Evolutionary conservation across 192 early-diverging fungal species (phyloP).

Genomic region (Entrophospora sp.): DNA sequence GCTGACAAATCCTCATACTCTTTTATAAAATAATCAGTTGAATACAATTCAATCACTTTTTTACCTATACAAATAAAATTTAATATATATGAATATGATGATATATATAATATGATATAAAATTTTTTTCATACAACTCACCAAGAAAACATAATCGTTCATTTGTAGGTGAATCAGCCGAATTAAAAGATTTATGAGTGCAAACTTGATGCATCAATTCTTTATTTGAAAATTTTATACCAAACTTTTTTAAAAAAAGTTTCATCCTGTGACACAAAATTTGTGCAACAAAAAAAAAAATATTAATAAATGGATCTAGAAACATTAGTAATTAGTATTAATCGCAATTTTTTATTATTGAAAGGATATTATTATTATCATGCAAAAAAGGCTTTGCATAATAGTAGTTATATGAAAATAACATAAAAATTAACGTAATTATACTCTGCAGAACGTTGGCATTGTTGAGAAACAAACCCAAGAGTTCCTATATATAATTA

Average conservation of each 20-base stretch:
- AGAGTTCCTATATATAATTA: no score
- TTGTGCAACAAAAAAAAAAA: no score
- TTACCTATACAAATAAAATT: neutral
- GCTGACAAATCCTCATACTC: neutral
- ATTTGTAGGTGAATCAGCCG: neutral
- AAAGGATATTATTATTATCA: no score
- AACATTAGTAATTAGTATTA: no score
- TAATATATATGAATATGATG: neutral
- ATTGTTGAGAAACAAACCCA: no score
- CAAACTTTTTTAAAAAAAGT: neutral
- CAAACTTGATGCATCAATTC: slow-evolving; percentile 14
- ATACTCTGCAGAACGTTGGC: no score
- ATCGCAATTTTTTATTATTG: no score
- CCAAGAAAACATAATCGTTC: slow-evolving; percentile 8
- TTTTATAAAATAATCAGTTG: slow-evolving; percentile 1
- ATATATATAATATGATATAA: neutral
- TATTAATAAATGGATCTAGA: no score
- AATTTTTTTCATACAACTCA: neutral
- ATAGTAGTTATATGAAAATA: no score
- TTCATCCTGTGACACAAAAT: no score
- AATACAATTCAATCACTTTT: slow-evolving; percentile 5
- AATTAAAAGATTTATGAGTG: slow-evolving; percentile 2
- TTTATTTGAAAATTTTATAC: neutral
- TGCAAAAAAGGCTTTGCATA: no score
- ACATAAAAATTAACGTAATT: no score